Base-by-base conservation (phyloP, 176 grass and related monocot species). In the Typha latifolia region DNA sequence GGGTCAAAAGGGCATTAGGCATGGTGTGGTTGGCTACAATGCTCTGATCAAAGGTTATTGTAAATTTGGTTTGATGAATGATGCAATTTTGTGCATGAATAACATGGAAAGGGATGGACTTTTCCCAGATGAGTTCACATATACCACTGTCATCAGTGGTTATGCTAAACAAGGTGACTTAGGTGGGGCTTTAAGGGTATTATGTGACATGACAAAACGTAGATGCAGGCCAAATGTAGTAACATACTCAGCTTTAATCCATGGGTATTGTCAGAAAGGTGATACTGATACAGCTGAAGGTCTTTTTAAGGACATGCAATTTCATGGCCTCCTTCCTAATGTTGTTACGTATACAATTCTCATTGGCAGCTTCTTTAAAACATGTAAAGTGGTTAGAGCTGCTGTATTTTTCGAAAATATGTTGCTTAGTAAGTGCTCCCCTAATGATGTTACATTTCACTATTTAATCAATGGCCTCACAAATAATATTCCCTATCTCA, bases 41-140 rank as follows among this genome's bases (percentile, higher is more conserved):
- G 51, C 84, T 48, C 87, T 96, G 79, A 88, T 96, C 59, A 91
- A 96, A 78, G 91, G 91, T 59, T 85, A 96, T 64, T 88, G 87
- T 64, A 81, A 83, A 81, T 87, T 73, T 77, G 87, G 91, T 57
- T 78, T 78, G 75, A 81, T 90, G 84, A 72, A 76, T 62, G 91
- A 91, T 51, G 87, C 84, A 49, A 62, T 81, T 79, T 56, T 70
- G 43, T 87, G 66, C 73, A 73, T 88, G 72, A 79, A 62, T 23
- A 82, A 49, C 49, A 87, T 95, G 86, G 78, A 59, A 68, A 84
- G 70, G 49, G 80, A 64, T 74, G 67, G 82, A 43, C 81, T 63
- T 48, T 50, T 69, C 22, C 81, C 91, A n/a, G 87, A 96, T 77
- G 82, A 88, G 62, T 82, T 85, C 62, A 91, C 91, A 74, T 96